Conservation (phyloP, 148 eudicot genomes). For the Chenopodium quinoa region DNA sequence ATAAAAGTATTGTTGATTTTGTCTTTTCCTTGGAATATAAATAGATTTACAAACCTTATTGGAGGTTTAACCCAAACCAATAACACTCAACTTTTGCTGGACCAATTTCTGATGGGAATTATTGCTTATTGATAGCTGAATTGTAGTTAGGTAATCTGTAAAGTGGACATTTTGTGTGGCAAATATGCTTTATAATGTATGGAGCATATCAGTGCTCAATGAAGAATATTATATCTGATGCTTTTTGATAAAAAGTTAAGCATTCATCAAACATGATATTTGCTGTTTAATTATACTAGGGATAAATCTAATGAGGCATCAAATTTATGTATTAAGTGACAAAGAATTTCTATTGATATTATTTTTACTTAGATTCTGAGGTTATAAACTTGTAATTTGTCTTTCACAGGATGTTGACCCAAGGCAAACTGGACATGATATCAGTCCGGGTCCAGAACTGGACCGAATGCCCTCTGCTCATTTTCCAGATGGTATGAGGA, state of each 20-base stretch:
- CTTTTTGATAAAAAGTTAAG: background rate
- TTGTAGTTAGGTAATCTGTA: background rate
- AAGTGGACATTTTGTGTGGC: background rate
- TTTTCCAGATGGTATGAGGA: conserved; percentile 35
- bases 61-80: background rate
- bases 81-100: background rate
- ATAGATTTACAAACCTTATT: background rate
- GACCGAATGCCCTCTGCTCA: conserved; percentile 48
- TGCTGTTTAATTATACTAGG: background rate
- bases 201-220: background rate
- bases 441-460: conserved; percentile 35
- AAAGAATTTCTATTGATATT: background rate
- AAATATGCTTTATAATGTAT: background rate
- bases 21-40: background rate
- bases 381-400: background rate
- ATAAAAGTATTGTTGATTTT: background rate
- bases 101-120: background rate
- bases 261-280: background rate
- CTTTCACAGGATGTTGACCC: conserved; percentile 52
- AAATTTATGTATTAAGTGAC: background rate
- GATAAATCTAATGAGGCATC: background rate
- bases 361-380: background rate
- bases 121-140: conserved; percentile 1
- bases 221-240: background rate
- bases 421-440: conserved; percentile 37